Conservation (phyloP, 306 rosid species). For the Argentina anserina region DNA sequence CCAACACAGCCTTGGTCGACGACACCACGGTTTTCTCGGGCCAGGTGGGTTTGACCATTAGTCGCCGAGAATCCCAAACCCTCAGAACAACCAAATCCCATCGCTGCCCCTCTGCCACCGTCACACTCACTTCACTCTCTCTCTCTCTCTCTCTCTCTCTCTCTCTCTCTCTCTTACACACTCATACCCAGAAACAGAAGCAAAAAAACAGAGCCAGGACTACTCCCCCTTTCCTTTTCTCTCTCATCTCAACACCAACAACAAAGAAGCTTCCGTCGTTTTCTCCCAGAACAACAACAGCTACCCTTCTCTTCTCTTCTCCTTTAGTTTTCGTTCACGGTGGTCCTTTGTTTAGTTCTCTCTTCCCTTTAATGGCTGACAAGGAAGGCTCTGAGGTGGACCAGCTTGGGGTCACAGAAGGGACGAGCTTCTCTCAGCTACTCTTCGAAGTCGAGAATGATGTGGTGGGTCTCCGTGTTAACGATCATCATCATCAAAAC, state of each 20-base stretch:
- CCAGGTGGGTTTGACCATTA: slow-evolving; percentile 66
- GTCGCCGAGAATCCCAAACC: slow-evolving; percentile 40
- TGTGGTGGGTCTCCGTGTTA: slow-evolving; percentile 27
- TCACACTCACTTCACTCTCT: not conserved
- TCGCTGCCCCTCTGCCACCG: not conserved
- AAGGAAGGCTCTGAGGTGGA: slow-evolving; percentile 44
- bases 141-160: not conserved
- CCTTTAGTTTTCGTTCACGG: not conserved
- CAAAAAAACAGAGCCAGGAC: not conserved
- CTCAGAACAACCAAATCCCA: not conserved
- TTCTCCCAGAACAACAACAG: slow-evolving; percentile 31
- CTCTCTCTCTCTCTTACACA: not conserved
- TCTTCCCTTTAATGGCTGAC: slow-evolving; percentile 36
- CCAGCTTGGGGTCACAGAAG: slow-evolving; percentile 33
- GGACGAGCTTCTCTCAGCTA: slow-evolving; percentile 69
- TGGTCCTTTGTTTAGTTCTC: not conserved
- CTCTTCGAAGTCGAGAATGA: slow-evolving; percentile 47
- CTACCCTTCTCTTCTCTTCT: not conserved
- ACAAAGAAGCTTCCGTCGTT: slow-evolving; percentile 29
- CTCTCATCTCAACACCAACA: slow-evolving; percentile 11
- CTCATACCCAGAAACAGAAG: not conserved
- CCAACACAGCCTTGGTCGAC: slow-evolving; percentile 44
- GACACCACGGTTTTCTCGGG: slow-evolving; percentile 92
- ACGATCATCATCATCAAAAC: slow-evolving; percentile 25
- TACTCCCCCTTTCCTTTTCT: slow-evolving; percentile 32